Evolutionary conservation across 2,329 filamentous ascomycete genomes (phyloP), one percentile per base, ranked within the genome.

Genomic region (Nothomitra cinnamomea): DNA sequence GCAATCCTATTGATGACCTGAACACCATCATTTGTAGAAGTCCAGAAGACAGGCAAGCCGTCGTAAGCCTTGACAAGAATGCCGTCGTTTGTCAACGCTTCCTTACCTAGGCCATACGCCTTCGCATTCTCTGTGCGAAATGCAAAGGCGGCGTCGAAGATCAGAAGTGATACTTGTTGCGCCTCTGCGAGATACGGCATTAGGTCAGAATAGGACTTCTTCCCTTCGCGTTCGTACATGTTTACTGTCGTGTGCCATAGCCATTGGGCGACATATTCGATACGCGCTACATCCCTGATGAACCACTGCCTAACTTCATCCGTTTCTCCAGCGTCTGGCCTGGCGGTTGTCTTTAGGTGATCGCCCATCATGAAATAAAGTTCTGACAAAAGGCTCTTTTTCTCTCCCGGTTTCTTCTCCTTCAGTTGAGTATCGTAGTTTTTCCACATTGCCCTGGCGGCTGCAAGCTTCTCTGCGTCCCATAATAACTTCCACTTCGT

Each of bases 261-360:
- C 83, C 85, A 92, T 0, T 85, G 83, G 49, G 94, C 74, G 43
- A 92, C 79, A 54, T 85, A 72, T 53, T 88, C 80, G 58, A 94
- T 74, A 25, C 77, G 76, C 66, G 78, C 78, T 32, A 88, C 73
- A 61, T 89, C 85, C 59, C 84, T 76, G 57, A 88, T 74, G 62
- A 95, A 94, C 80, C 86, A 95, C 60, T 87, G 81, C n/a, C 88
- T 79, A 15, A 95, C 80, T 6, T 77, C 73, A 62, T 95, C 87
- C 8, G 82, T 77, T 63, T 92, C 83, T n/a, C 80, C 82, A 21
- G 75, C 72, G 38, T 78, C 77, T 28, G 73, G 68, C 52, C 82
- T 73, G 2, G 80, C 75, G 53, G 80, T 77, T 22, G 81, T 81
- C 67, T 87, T 89, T 59, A 85, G 82, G 52, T 83, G 77, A 57